Evolutionary conservation across 805 yeast species (phyloP).

Genomic region (Diddensiella santjacobensis): DNA sequence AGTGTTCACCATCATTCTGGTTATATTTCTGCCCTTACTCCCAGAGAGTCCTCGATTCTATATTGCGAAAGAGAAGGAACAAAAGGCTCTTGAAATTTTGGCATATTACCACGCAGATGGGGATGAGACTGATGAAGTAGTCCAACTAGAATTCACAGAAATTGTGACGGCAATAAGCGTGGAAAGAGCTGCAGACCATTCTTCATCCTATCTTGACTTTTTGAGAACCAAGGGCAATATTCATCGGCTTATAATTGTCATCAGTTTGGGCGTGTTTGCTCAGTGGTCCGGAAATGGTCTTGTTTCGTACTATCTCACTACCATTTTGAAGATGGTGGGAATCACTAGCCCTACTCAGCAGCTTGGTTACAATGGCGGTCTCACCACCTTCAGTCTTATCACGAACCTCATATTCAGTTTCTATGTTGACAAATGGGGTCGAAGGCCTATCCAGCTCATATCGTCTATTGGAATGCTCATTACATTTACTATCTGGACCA

Average conservation of each 20-base stretch:
- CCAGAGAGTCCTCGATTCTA: constrained; percentile 42
- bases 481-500: constrained; percentile 4
- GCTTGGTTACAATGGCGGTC: constrained; percentile 15
- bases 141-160: constrained; percentile 14
- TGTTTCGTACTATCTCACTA: constrained; percentile 41
- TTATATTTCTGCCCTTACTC: constrained; percentile 35
- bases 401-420: background rate
- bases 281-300: constrained; percentile 20
- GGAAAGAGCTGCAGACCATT: too few species aligned
- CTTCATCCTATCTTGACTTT: too few species aligned
- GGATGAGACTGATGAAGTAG: constrained; percentile 5
- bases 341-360: constrained; percentile 33
- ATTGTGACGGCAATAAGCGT: constrained; percentile 13
- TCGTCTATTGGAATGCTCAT: background rate
- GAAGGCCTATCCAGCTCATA: constrained; percentile 1
- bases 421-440: constrained; percentile 3
- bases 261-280: constrained; percentile 10
- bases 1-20: constrained; percentile 57
- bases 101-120: constrained; percentile 16
- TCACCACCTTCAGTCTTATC: constrained; percentile 4
- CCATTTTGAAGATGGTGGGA: constrained; percentile 51
- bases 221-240: constrained; percentile 8
- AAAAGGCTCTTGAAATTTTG: constrained; percentile 39
- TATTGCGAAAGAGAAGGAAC: constrained; percentile 46
- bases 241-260: constrained; percentile 8